Evolutionary conservation across 345 rosid species (phyloP), one percentile per base, ranked within the genome.

Genomic region (Rhizophora apiculata): DNA sequence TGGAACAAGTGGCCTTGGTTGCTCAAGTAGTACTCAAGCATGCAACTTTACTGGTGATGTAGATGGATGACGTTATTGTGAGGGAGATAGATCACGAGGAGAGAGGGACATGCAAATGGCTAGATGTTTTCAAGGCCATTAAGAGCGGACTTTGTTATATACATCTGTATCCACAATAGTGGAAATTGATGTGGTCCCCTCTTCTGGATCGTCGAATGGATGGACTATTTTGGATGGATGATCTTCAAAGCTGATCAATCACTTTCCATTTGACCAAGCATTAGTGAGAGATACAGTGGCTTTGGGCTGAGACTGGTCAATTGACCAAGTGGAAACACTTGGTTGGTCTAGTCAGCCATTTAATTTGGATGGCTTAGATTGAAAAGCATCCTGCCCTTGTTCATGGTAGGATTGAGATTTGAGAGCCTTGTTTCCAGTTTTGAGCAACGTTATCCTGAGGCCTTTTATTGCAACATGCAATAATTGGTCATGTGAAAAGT

Each of bases 201-300:
- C 60, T 54, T 83, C 74, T 60, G 68, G 72, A 68, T 60, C 69
- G 69, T 71, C 73, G 71, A 60, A 46, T 73, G 39, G 34, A 68
- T 75, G 27, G 78, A 78, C 72, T 48, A 30, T 73, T 51, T 51
- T 64, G 58, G 29, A 68, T 57, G 70, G 65, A 27, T 68, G 68
- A 72, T 69, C 60, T 19, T 52, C 64, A 76, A 57, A 74, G 72
- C 48, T 64, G 80, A 72, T 74, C 75, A 68, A 75, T 78, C 85
- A 62, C 72, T 77, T 54, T 75, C 74, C 63, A 29, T 74, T 77
- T 79, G 69, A 60, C 79, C 72, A 61, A 46, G 49, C 19, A 32
- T n/a, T 64, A 29, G 3, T 31, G 39, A 61, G 37, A 61, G 37
- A 64, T 46, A 8, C 24, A 48, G 70, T n/a, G 71, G 62, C 61